Base-by-base conservation (phyloP, 2,329 filamentous ascomycete genomes). In the Fusarium sp. region DNA sequence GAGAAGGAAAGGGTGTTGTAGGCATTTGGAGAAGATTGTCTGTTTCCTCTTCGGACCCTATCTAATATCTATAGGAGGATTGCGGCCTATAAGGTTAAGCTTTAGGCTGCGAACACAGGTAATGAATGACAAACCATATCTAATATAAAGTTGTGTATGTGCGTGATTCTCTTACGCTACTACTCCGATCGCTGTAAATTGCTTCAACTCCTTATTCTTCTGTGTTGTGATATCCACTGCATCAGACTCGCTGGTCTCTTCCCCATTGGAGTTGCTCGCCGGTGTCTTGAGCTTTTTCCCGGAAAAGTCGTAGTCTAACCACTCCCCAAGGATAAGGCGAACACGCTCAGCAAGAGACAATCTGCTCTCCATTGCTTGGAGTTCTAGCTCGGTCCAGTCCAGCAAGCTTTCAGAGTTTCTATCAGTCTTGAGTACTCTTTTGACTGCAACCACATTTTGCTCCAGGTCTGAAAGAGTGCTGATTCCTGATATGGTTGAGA, bases 221-320 rank as follows among this genome's bases (percentile, higher is more conserved):
- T 6, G 3, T 30, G 28, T 5, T 30, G 22, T 4, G 17, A 52
- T 36, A 18, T 18, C 2, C 2, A n/a, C 47, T 7, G 10, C 17
- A 22, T 20, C 32, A 22, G 50, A 5, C 3, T 15, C 22, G 2
- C 5, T 15, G 6, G 4, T 5, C 13, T 26, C 24, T 5, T 4
- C 24, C 24, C 24, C 13, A 0, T 30, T 8, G 7, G 20, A 48
- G 10, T 17, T 7, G 3, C 2, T 17, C 1, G 9, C 14, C 11
- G 24, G 6, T 20, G 10, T 3, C 17, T 41, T 56, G 0, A 6
- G 10, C 6, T n/a, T 55, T 6, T 63, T 55, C 1, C 47, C 62
- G 12, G 59, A 24, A 4, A 66, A 66, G n/a, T 66, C 62, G 3
- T 66, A 66, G 28, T 66, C 62, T 5, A 66, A 4, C 63, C 63